Evolutionary conservation across 164 flowering plant species (phyloP).

Genomic region (Amborella trichopoda): DNA sequence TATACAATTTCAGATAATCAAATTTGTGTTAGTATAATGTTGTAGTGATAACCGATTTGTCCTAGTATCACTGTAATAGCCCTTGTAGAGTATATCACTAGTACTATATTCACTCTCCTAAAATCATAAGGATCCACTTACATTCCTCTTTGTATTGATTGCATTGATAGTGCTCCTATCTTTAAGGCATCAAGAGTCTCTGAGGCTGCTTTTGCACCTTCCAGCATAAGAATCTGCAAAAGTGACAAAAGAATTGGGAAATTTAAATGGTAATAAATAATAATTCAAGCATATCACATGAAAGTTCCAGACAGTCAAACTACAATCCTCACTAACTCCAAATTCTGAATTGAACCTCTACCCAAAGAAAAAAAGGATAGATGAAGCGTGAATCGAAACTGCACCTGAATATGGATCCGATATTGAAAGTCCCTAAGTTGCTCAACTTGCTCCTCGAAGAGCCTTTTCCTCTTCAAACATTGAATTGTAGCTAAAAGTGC

Average conservation of each 20-base stretch:
- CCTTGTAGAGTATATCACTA: too few species aligned
- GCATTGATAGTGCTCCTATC: slow-evolving; percentile 37
- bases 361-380: neutral
- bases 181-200: slow-evolving; percentile 40
- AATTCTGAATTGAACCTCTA: neutral
- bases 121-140: too few species aligned
- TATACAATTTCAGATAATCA: too few species aligned
- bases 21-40: too few species aligned
- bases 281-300: neutral
- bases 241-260: neutral
- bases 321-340: neutral
- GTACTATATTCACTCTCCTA: too few species aligned
- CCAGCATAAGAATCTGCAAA: slow-evolving; percentile 29
- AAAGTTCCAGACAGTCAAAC: too few species aligned
- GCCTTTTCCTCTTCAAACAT: slow-evolving; percentile 32
- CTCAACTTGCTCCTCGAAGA: slow-evolving; percentile 31
- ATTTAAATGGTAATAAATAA: neutral
- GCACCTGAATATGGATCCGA: slow-evolving; percentile 36
- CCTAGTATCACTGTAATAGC: too few species aligned
- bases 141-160: slow-evolving; percentile 41
- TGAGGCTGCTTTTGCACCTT: slow-evolving; percentile 37
- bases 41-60: too few species aligned
- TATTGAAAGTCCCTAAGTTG: slow-evolving; percentile 35
- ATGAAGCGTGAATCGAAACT: neutral
- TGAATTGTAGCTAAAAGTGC: slow-evolving; percentile 38